phyloP scores from a whole-genome alignment of 495 filamentous ascomycete genomes.

The Astrothelium macrocarpum region DNA sequence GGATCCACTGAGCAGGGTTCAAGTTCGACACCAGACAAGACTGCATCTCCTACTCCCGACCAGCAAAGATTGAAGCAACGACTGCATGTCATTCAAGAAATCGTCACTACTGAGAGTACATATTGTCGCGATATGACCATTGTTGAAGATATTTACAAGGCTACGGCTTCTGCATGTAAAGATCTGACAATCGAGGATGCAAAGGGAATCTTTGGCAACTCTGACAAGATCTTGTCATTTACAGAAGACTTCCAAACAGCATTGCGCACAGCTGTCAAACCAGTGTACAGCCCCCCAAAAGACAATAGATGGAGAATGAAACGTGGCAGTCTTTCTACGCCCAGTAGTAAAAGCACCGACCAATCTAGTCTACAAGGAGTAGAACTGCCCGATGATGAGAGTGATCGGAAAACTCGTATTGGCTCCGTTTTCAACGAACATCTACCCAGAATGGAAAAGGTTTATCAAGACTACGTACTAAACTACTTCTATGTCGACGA shows the following conservation, averaged over 20 bases:
- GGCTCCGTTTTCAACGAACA: slow-evolving; percentile 69
- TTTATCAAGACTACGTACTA: slow-evolving; percentile 76
- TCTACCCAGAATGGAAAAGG: slow-evolving; percentile 67
- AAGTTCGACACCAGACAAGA: slow-evolving; percentile 14
- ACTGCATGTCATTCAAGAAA: slow-evolving; percentile 72
- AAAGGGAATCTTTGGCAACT: slow-evolving; percentile 82
- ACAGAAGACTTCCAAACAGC: slow-evolving; percentile 66
- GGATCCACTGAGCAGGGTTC: neutral
- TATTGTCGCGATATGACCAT: slow-evolving; percentile 93
- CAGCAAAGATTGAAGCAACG: slow-evolving; percentile 54
- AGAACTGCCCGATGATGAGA: slow-evolving; percentile 43
- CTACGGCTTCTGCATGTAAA: slow-evolving; percentile 67
- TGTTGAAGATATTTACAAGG: slow-evolving; percentile 91
- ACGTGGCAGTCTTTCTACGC: slow-evolving; percentile 41
- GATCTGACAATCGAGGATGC: slow-evolving; percentile 70
- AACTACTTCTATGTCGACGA: slow-evolving; percentile 79
- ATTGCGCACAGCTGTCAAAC: slow-evolving; percentile 64
- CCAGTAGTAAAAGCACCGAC: slow-evolving; percentile 36
- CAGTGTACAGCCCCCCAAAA: slow-evolving; percentile 58
- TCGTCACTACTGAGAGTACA: slow-evolving; percentile 80
- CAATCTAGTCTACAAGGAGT: slow-evolving; percentile 16
- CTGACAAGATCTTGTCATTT: slow-evolving; percentile 74
- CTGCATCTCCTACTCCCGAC: slow-evolving; percentile 42
- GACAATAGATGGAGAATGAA: slow-evolving; percentile 48
- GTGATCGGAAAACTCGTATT: slow-evolving; percentile 64